phyloP scores from a whole-genome alignment of 2,329 filamentous ascomycete species.

The Diaporthe batatas region DNA sequence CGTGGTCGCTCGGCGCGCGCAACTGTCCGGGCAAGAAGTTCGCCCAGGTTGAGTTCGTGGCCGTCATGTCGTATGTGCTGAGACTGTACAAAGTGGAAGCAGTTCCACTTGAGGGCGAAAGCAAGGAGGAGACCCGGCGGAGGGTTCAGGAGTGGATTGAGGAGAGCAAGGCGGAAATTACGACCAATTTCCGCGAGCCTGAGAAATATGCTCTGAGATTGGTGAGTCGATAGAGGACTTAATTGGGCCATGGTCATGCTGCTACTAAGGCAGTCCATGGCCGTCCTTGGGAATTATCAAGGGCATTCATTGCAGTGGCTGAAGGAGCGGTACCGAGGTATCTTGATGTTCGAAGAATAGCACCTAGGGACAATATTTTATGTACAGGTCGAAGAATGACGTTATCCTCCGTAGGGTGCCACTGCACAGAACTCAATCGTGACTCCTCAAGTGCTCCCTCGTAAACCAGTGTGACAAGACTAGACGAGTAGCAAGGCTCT shows the following conservation, averaged over 20 bases:
- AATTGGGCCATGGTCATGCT: no score
- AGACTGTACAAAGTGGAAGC: conserved; percentile 7
- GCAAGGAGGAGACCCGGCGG: neutral
- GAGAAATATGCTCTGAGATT: conserved; percentile 44
- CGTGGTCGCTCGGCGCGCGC: conserved; percentile 12
- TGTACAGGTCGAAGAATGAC: neutral
- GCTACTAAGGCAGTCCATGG: no score
- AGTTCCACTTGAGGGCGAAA: conserved; percentile 2
- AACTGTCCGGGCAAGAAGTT: conserved; percentile 36
- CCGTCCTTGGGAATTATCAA: no score
- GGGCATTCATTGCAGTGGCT: neutral
- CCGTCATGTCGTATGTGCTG: conserved; percentile 12
- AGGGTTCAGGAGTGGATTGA: conserved; percentile 17
- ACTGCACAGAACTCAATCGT: neutral
- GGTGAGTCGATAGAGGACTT: conserved; percentile 7
- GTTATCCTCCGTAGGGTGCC: neutral
- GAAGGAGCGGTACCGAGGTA: neutral
- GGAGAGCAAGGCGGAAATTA: conserved; percentile 20
- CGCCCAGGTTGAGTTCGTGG: conserved; percentile 33
- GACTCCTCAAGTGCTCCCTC: neutral
- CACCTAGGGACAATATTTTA: neutral
- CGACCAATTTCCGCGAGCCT: conserved; percentile 28
- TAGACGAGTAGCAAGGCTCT: no score
- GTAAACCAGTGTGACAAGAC: neutral
- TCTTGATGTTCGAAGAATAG: neutral